Base-by-base conservation (phyloP, 352 stramenopile species). In the Phytophthora tubulina region DNA sequence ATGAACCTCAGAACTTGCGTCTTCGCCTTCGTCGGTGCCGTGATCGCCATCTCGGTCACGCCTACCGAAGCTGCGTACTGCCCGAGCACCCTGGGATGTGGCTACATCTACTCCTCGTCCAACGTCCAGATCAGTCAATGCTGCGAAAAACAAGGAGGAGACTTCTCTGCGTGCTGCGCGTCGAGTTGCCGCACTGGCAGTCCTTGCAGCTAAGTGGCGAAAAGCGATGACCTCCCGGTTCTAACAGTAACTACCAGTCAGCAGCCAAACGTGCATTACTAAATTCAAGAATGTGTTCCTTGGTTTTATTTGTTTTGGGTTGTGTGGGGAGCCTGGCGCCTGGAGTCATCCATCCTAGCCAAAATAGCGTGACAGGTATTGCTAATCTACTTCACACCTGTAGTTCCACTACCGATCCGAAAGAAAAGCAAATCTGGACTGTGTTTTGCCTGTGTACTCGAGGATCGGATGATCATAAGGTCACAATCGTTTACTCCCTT, bases 1-100 rank as follows among this genome's bases (percentile, higher is more conserved):
- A 54, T 54, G 48, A 54, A 54, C 21, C 14, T 54, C 11, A 54
- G 17, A 27, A 36, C 48, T 5, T 54, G 48, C 13, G 48, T 36
- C 4, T 38, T 54, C 9, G 48, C 15, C 17, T 1, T 54, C 15
- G 3, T 54, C 48, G 14, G 48, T 11, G n/a, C 30, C 4, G 48
- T 36, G 9, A 21, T 38, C 11, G 48, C 48, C 48, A 38, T n/a
- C 30, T 57, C 50, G 33, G 10, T 57, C 50, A 55, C 13, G 11
- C 33, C 17, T 9, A 35, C 17, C 3, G 21, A 52, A 7, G 45
- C 45, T 35, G 45, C 45, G 3, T 52, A 52, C 17, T 52, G 45
- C 45, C 45, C 17, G 21, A 52, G 45, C 45, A 52, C 6, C 7
- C 45, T 52, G 4, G 45, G 17, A 7, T 52, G 45, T 35, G 17